These are phyloP conservation scores for Botryotinia globosa DNA, from an alignment of 2,329 filamentous ascomycete genomes.

Conservation along the genomic window DNA sequence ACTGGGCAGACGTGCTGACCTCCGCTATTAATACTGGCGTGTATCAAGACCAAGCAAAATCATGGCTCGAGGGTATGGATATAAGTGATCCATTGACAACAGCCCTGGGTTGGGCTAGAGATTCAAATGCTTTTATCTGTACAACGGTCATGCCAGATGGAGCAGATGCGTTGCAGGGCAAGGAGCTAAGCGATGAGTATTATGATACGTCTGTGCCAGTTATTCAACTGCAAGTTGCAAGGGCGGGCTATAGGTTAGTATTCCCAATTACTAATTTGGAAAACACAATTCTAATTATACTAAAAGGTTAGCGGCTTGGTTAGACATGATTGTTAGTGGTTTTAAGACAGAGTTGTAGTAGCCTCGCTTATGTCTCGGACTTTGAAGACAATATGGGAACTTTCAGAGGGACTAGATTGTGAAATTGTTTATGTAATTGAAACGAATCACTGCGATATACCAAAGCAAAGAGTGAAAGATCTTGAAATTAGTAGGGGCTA, in stretches of 20 bases:
- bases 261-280: neutral
- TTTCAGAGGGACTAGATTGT: neutral
- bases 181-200: conserved; percentile 62
- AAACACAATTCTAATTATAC: conserved; percentile 7
- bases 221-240: conserved; percentile 64
- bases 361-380: neutral
- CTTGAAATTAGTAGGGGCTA: neutral
- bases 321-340: conserved; percentile 57
- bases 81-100: conserved; percentile 54
- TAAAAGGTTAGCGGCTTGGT: conserved; percentile 56
- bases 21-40: conserved; percentile 54
- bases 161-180: conserved; percentile 52
- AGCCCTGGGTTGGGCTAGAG: conserved; percentile 60
- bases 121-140: conserved; percentile 62
- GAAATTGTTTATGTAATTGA: neutral
- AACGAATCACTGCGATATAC: neutral
- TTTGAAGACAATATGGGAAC: neutral
- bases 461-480: neutral
- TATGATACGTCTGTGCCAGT: conserved; percentile 61
- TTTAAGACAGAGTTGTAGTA: conserved; percentile 27
- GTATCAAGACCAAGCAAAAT: conserved; percentile 48
- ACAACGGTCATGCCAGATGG: conserved; percentile 61
- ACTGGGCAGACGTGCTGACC: conserved; percentile 57
- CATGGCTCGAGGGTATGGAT: conserved; percentile 58
- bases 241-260: conserved; percentile 58